These are phyloP conservation scores for Suillus brevipes DNA, from an alignment of 768 basidiomycete genomes.

Conservation along the genomic window DNA sequence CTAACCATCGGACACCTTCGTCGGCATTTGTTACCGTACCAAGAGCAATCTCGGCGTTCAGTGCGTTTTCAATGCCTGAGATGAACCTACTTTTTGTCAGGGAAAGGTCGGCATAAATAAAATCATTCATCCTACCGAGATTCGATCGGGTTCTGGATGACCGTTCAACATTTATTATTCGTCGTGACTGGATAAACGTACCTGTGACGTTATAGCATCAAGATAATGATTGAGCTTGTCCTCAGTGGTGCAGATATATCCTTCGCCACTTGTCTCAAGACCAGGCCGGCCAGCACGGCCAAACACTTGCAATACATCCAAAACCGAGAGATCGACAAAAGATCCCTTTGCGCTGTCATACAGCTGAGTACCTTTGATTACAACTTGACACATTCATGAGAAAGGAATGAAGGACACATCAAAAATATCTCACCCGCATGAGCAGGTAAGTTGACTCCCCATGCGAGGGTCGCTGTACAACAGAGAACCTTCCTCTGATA, in stretches of 20 bases:
- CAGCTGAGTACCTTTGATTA: slow-evolving; percentile 97
- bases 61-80: slow-evolving; percentile 80
- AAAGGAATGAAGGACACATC: slow-evolving; percentile 7
- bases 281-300: slow-evolving; percentile 92
- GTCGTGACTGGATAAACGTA: slow-evolving; percentile 29
- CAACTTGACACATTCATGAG: slow-evolving; percentile 46
- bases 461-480: slow-evolving; percentile 97
- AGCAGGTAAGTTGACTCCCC: slow-evolving; percentile 99
- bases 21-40: slow-evolving; percentile 87
- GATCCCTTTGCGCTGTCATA: slow-evolving; percentile 90
- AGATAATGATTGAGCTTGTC: slow-evolving; percentile 93
- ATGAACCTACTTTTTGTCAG: slow-evolving; percentile 54
- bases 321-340: slow-evolving; percentile 88
- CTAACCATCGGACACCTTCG: slow-evolving; percentile 93
- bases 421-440: slow-evolving; percentile 71
- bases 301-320: slow-evolving; percentile 97
- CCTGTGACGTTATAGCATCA: slow-evolving; percentile 84
- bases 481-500: slow-evolving; percentile 72
- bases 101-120: background rate
- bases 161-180: background rate
- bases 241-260: slow-evolving; percentile 92
- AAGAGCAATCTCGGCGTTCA: slow-evolving; percentile 94
- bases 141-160: slow-evolving; percentile 83
- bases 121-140: slow-evolving; percentile 64
- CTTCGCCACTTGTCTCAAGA: slow-evolving; percentile 89